phyloP scores from a whole-genome alignment of 2,329 filamentous ascomycete species.

The Epichloe brachyelytri region DNA sequence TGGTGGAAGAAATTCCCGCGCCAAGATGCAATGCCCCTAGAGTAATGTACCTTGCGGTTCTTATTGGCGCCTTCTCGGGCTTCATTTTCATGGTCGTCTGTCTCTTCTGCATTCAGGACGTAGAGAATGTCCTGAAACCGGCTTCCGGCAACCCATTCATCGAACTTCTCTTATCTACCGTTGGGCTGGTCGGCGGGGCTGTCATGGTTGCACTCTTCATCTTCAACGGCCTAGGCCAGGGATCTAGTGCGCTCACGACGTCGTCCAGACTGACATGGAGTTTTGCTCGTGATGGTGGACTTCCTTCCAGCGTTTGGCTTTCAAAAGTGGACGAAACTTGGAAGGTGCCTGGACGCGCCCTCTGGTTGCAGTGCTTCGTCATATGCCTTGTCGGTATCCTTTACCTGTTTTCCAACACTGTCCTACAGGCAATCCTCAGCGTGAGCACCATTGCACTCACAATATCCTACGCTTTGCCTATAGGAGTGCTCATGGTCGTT shows the following conservation, averaged over 20 bases:
- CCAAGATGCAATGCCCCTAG: slow-evolving; percentile 36
- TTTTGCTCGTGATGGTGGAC: slow-evolving; percentile 39
- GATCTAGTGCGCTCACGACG: slow-evolving; percentile 36
- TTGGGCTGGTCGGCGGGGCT: slow-evolving; percentile 25
- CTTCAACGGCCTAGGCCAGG: slow-evolving; percentile 41
- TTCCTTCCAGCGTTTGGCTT: slow-evolving; percentile 33
- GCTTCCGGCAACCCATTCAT: slow-evolving; percentile 33
- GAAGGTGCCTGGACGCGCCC: slow-evolving; percentile 38
- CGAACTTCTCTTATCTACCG: slow-evolving; percentile 27
- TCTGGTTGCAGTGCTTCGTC: slow-evolving; percentile 37
- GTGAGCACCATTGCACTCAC: slow-evolving; percentile 45
- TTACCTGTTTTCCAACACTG: slow-evolving; percentile 40
- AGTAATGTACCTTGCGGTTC: slow-evolving; percentile 39
- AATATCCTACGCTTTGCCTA: slow-evolving; percentile 36
- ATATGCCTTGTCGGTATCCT: slow-evolving; percentile 36
- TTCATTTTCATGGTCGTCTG: slow-evolving; percentile 40
- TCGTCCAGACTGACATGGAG: slow-evolving; percentile 40
- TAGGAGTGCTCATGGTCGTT: slow-evolving; percentile 30
- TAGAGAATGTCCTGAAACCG: slow-evolving; percentile 27
- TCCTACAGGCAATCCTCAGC: slow-evolving; percentile 39
- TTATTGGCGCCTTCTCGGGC: slow-evolving; percentile 34
- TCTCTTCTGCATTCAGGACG: slow-evolving; percentile 35
- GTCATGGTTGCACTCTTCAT: slow-evolving; percentile 38
- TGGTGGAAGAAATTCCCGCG: slow-evolving; percentile 43
- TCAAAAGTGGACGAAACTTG: slow-evolving; percentile 29